Evolutionary conservation across 176 grass and related monocot species (phyloP).

Genomic region (Areca catechu): DNA sequence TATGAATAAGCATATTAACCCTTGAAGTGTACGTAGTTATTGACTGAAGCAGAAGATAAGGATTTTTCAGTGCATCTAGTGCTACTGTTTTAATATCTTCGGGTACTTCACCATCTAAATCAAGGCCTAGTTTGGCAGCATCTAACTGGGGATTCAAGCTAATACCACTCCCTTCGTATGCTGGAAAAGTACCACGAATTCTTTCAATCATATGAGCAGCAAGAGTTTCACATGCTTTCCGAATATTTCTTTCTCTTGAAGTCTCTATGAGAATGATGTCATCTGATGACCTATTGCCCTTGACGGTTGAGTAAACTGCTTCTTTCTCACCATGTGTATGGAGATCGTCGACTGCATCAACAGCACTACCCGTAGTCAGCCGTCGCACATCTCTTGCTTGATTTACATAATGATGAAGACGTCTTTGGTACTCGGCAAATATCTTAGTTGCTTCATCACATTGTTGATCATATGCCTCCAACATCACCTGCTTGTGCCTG

Average conservation of each 20-base stretch:
- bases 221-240: constrained; percentile 82
- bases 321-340: constrained; percentile 53
- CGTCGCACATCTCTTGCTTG: constrained; percentile 82
- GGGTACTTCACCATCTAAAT: constrained; percentile 77
- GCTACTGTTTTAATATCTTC: constrained; percentile 65
- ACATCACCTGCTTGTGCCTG: constrained; percentile 89
- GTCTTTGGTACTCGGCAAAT: constrained; percentile 80
- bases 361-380: constrained; percentile 41
- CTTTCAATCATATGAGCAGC: constrained; percentile 69
- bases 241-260: constrained; percentile 51
- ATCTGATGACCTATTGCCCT: constrained; percentile 51
- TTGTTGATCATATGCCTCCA: constrained; percentile 85
- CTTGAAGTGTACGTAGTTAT: constrained; percentile 58
- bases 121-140: constrained; percentile 68
- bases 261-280: constrained; percentile 69
- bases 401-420: constrained; percentile 78
- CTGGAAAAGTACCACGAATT: constrained; percentile 65
- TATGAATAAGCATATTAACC: constrained; percentile 62
- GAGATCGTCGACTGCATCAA: constrained; percentile 46
- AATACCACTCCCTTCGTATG: constrained; percentile 86
- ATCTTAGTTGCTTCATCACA: constrained; percentile 89
- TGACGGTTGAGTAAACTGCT: constrained; percentile 58
- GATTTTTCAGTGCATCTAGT: constrained; percentile 68
- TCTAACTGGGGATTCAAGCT: constrained; percentile 71
- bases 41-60: constrained; percentile 63